Base-by-base conservation (phyloP, 208 protist species). In the Leishmania tropica region DNA sequence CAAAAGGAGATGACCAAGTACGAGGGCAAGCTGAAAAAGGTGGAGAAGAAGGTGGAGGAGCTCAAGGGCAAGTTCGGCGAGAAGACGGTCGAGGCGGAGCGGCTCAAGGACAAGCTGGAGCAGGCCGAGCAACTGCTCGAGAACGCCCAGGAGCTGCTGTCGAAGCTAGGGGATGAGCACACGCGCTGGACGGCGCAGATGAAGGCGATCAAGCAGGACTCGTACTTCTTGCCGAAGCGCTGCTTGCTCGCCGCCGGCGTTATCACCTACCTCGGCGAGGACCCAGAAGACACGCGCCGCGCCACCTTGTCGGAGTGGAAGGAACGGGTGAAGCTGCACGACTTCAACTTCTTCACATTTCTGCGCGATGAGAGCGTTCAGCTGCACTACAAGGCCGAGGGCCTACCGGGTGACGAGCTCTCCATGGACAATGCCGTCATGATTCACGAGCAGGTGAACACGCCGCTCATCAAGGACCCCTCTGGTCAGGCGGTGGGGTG, bases 391-490 rank as follows among this genome's bases (percentile, higher is more conserved):
- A 99, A 99, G 91, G 85, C 92, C 10, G 89, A 99, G 85, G 98
- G 98, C 17, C 89, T 99, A 28, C 98, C 98, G 1, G 92, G 92
- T 28, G 99, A 99, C 85, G 93, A 98, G 67, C 92, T 99, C 37
- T 99, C 97, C 4, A 95, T 99, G 89, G 98, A 99, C 86, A 99
- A 99, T 88, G 98, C 98, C n/a, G 93, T 99, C 48, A 90, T 99
- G 13, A 98, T 99, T 75, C 87, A 98, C 67, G 91, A 98, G 78
- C 90, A 97, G 76, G 89, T 96, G 35, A 83, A 80, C 70, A 97
- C 94, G 75, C 97, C 98, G 37, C 90, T 99, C 72, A 98, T 99
- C 81, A 96, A 99, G 80, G 99, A 99, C 85, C 98, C 99, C 15
- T 96, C 98, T 0, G 92, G 92, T 15, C 95, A 98, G 84, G 98